These are phyloP conservation scores for Cenchrus fungigraminus DNA, from an alignment of 176 grass and related monocot genomes.

Conservation along the genomic window DNA sequence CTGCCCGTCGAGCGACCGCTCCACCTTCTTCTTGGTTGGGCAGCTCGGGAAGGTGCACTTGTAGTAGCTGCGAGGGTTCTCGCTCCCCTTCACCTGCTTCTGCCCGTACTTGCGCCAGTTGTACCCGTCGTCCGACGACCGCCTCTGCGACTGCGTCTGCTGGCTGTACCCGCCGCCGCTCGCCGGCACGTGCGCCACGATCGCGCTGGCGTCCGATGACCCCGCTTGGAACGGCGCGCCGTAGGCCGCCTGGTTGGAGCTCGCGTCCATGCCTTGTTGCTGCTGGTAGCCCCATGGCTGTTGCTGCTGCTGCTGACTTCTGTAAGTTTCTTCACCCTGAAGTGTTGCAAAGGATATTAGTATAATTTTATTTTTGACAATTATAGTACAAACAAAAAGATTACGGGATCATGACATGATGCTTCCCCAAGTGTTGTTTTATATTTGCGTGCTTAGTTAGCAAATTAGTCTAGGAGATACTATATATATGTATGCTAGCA, in stretches of 20 bases:
- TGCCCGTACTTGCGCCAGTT: slow-evolving; percentile 99
- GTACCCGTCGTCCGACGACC: slow-evolving; percentile 85
- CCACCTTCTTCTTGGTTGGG: slow-evolving; percentile 98
- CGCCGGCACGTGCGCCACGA: slow-evolving; percentile 16
- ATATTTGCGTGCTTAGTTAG: slow-evolving; percentile 13
- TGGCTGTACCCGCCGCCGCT: slow-evolving; percentile 39
- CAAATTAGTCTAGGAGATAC: neutral
- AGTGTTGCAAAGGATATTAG: slow-evolving; percentile 18
- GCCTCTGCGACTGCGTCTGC: slow-evolving; percentile 41
- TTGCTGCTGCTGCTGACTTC: slow-evolving; percentile 47
- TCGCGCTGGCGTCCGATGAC: slow-evolving; percentile 36
- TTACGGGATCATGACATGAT: slow-evolving; percentile 35
- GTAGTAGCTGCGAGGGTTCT: slow-evolving; percentile 99
- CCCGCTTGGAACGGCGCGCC: slow-evolving; percentile 43
- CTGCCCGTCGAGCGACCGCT: slow-evolving; percentile 85
- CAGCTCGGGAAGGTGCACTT: slow-evolving; percentile 92
- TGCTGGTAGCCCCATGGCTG: slow-evolving; percentile 53
- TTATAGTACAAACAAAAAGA: slow-evolving; percentile 27
- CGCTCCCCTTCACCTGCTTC: slow-evolving; percentile 97
- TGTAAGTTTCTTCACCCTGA: slow-evolving; percentile 49
- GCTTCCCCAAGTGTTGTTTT: neutral
- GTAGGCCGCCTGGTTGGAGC: slow-evolving; percentile 39
- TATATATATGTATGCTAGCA: neutral
- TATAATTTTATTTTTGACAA: slow-evolving; percentile 12
- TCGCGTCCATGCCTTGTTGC: slow-evolving; percentile 40